Evolutionary conservation across 352 stramenopile genomes (phyloP), one percentile per base, ranked within the genome.

Genomic region (Phytophthora pseudosyringae): DNA sequence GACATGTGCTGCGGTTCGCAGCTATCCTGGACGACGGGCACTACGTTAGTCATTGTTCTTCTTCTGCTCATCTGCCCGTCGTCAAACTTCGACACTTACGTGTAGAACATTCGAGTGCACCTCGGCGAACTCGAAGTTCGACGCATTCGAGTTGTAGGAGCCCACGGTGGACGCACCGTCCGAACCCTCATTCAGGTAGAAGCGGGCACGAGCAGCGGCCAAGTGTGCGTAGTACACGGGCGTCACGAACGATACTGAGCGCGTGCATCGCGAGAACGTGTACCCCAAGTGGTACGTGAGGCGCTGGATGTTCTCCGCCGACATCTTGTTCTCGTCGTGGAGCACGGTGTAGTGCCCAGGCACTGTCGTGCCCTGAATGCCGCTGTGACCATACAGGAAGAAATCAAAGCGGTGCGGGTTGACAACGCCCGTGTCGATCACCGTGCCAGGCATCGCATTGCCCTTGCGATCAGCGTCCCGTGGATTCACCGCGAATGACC

Each of bases 221-320:
- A 96, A 74, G 54, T 95, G 87, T 25, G 88, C 83, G 54, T 96
- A 96, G 67, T 95, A 96, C 29, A 83, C 87, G 2, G 88, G 78
- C 10, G 88, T 88, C 5, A 90, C 86, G 52, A 95, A 85, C 41
- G 86, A 95, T 43, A 96, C 88, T 5, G 83, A 93, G 9, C 88
- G 82, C 41, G 87, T 93, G 71, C 88, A 95, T 15, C 87, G 80
- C 8, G 81, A 83, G 58, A 90, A 96, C 52, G 86, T 94, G 71
- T 94, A 90, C 59, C 84, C 92, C 26, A 96, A 61, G 29, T 78
- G 76, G 45, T 88, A 91, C 35, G 83, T 89, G 31, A 93, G 69
- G 10, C 51, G 64, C 41, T 93, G 83, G 12, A 92, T 48, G 39
- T 91, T 80, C 29, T 90, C 78, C 1, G 81, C 72, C 1, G 71